phyloP scores from a whole-genome alignment of 768 basidiomycete species.

The Leucosporidium creatinivorum region DNA sequence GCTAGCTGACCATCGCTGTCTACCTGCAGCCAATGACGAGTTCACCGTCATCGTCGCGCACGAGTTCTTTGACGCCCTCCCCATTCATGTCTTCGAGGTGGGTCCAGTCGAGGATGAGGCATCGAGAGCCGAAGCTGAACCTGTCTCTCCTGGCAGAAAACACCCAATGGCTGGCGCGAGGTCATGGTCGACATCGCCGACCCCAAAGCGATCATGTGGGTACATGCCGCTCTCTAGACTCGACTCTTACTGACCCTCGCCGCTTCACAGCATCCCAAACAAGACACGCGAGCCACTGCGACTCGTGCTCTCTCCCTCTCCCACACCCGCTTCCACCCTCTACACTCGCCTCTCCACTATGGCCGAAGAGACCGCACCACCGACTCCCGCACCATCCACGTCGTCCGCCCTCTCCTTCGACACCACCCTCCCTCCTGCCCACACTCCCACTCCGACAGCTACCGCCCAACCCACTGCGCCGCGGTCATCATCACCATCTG shows the following conservation, averaged over 20 bases:
- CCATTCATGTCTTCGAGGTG: conserved; percentile 82
- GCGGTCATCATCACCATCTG: too few relatives aligned
- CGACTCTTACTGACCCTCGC: too few relatives aligned
- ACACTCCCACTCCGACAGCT: conserved; percentile 42
- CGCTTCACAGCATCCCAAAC: conserved; percentile 21
- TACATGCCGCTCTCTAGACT: background rate
- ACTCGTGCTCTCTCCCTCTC: conserved; percentile 57
- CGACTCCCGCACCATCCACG: conserved; percentile 38
- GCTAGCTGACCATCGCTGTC: conserved; percentile 2
- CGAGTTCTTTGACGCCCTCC: conserved; percentile 95
- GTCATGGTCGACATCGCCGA: conserved; percentile 55
- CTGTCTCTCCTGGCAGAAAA: conserved; percentile 50
- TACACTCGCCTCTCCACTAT: conserved; percentile 31
- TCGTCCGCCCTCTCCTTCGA: conserved; percentile 57
- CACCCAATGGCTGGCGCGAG: conserved; percentile 75
- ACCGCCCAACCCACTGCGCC: background rate
- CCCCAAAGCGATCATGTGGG: conserved; percentile 21
- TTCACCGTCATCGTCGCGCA: conserved; percentile 89
- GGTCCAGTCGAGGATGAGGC: conserved; percentile 24
- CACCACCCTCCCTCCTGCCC: conserved; percentile 49
- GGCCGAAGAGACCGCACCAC: background rate
- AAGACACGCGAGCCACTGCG: conserved; percentile 49
- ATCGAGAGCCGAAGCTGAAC: background rate
- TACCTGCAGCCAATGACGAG: conserved; percentile 37
- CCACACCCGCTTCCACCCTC: conserved; percentile 53